Conservation (phyloP, 1,284 basidiomycete species). For the Apiotrichum siamense region DNA sequence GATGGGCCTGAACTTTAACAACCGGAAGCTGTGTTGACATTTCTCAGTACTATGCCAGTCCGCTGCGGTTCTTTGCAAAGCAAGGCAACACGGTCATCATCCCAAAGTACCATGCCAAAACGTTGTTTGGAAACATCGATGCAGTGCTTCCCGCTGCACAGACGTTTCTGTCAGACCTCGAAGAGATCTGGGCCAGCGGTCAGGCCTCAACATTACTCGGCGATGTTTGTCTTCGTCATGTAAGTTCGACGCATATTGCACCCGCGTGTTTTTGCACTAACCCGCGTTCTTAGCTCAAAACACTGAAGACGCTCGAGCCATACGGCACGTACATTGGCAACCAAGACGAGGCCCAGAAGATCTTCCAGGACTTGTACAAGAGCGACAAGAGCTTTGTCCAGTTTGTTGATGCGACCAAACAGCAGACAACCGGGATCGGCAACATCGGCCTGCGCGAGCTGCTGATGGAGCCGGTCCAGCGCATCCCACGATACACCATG, state of each 20-base stretch:
- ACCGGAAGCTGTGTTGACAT: background rate
- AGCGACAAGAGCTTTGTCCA: slow-evolving; percentile 69
- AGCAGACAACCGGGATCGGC: slow-evolving; percentile 69
- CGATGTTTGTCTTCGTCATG: slow-evolving; percentile 75
- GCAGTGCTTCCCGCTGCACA: slow-evolving; percentile 79
- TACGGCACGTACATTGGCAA: slow-evolving; percentile 88
- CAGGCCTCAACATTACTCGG: slow-evolving; percentile 62
- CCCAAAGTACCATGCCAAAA: slow-evolving; percentile 82
- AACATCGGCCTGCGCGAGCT: slow-evolving; percentile 90
- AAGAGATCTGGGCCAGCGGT: slow-evolving; percentile 58
- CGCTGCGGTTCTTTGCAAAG: slow-evolving; percentile 74
- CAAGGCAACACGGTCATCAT: slow-evolving; percentile 80
- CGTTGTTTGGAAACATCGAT: slow-evolving; percentile 89
- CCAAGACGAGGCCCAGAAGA: slow-evolving; percentile 84
- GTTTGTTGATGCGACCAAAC: slow-evolving; percentile 84
- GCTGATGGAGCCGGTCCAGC: slow-evolving; percentile 98
- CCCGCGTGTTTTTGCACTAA: background rate
- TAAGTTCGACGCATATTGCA: slow-evolving; percentile 28
- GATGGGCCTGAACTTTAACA: background rate
- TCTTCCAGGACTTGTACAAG: slow-evolving; percentile 75
- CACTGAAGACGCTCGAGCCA: slow-evolving; percentile 73
- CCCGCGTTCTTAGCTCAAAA: slow-evolving; percentile 55
- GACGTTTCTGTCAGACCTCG: slow-evolving; percentile 76
- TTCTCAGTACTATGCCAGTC: slow-evolving; percentile 76
- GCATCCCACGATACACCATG: slow-evolving; percentile 91